Evolutionary conservation across 2,329 filamentous ascomycete genomes (phyloP).

Genomic region (Paracoccidioides brasiliensis): DNA sequence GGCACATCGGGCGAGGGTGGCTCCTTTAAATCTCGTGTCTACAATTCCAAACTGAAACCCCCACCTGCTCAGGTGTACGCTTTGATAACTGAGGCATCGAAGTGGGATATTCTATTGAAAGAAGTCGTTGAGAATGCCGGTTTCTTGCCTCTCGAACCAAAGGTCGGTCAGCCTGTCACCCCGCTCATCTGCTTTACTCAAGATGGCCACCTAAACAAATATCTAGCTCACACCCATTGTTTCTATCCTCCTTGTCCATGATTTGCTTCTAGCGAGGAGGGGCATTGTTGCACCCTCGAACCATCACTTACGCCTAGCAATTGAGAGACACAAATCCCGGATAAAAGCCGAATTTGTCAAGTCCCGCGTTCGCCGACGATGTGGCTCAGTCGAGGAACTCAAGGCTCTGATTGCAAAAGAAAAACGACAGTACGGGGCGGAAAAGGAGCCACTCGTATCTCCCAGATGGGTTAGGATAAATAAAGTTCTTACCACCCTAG

Average conservation of each 20-base stretch:
- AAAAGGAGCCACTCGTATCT: constrained; percentile 35
- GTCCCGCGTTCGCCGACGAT: constrained; percentile 58
- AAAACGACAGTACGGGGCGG: constrained; percentile 27
- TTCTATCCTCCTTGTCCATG: constrained; percentile 71
- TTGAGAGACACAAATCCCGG: constrained; percentile 71
- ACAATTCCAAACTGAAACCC: constrained; percentile 63
- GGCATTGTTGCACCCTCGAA: constrained; percentile 69
- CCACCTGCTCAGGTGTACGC: constrained; percentile 75
- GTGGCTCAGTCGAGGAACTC: constrained; percentile 54
- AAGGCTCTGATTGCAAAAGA: constrained; percentile 23
- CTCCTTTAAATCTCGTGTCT: constrained; percentile 77
- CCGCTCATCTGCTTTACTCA: background rate
- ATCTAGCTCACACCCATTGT: constrained; percentile 64
- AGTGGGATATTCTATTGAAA: constrained; percentile 77
- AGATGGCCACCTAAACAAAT: background rate
- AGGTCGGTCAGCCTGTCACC: constrained; percentile 48
- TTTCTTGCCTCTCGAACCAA: constrained; percentile 66
- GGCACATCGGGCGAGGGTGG: constrained; percentile 47
- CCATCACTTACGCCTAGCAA: constrained; percentile 62
- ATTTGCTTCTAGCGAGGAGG: constrained; percentile 65
- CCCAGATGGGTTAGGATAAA: constrained; percentile 93
- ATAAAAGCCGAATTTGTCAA: constrained; percentile 73
- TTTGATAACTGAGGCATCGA: constrained; percentile 70
- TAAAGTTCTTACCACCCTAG: constrained; percentile 55
- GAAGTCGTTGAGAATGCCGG: constrained; percentile 77